Base-by-base conservation (phyloP, 2,329 filamentous ascomycete genomes). In the Penicillium sp. region DNA sequence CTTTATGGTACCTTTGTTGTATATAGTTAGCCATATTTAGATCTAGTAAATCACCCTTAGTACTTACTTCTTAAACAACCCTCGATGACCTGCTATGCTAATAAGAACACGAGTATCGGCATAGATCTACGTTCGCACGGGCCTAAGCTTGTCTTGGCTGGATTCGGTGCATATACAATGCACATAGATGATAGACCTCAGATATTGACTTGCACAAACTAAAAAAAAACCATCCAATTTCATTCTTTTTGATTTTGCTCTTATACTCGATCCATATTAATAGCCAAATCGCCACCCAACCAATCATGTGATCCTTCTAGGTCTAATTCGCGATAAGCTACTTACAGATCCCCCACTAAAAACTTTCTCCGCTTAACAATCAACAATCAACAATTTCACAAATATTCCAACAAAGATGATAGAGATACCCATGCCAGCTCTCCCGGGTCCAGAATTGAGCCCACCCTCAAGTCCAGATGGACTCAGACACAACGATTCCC, bases 401-500 rank as follows among this genome's bases (percentile, higher is more conserved):
- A 54, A 43, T 6, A 19, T 35, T 31, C 19, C 31, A 9, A 12
- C 37, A 42, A 29, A 40, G 21, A 55, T 59, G 47, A 65, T 65
- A 57, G 58, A 61, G 35, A 57, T 59, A 38, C n/a, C 35, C 17
- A 33, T 35, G 35, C 5, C 50, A 13, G 47, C 17, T 15, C 29
- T 15, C 17, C 17, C 8, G 9, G 50, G 29, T 3, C 21, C 40
- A n/a, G 40, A 51, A 19, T 31, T 23, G 27, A 64, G 64, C 50
- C 69, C 68, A 25, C 59, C 59, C 12, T 66, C 67, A 10, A 67
- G 64, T 27, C 43, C 69, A 19, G 71, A 72, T 64, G 69, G 67
- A n/a, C 70, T 79, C 50, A 62, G 69, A 25, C 73, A 87, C 56
- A 81, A 80, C 62, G 80, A 83, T 66, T 83, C 84, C 21, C 75